Percentiles rank a stretch among this genome's conserved stretches.
phyloP scores from a whole-genome alignment of 768 basidiomycete species.

The Tremella fuciformis region DNA sequence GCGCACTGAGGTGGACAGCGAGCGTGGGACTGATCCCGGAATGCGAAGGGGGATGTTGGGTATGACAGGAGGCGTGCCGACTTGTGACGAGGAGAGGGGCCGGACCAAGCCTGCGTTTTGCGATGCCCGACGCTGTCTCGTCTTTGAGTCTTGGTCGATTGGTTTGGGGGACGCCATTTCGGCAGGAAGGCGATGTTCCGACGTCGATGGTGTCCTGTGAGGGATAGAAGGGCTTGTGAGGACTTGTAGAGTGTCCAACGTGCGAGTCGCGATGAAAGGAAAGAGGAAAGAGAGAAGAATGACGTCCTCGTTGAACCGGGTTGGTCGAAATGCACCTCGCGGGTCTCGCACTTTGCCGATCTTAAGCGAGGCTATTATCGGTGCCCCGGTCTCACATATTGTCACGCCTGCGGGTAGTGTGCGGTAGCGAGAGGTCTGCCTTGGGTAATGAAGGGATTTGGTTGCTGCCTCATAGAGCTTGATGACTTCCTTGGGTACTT shows the following conservation, averaged over 20 bases:
- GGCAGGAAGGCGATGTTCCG: not conserved
- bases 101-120: not conserved
- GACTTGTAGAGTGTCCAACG: not conserved
- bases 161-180: conserved; percentile 2
- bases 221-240: not conserved
- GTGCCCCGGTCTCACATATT: conserved; percentile 15
- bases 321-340: not conserved
- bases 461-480: no score
- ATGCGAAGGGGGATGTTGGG: conserved; percentile 6
- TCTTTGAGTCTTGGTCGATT: not conserved
- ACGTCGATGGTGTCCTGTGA: not conserved
- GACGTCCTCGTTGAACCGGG: not conserved
- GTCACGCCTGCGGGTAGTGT: conserved; percentile 21
- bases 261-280: conserved; percentile 2
- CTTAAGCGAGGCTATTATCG: no score
- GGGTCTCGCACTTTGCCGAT: no score
- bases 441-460: no score
- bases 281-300: not conserved
- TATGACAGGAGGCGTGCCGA: not conserved
- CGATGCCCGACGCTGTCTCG: not conserved
- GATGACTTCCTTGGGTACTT: no score
- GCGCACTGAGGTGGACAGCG: conserved; percentile 1
- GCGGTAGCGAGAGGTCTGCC: no score
- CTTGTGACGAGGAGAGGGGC: not conserved
- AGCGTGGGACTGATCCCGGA: conserved; percentile 2